Percentiles rank a stretch among this genome's conserved stretches.
Conservation (phyloP, 2,329 filamentous ascomycete genomes). For the Ciborinia camelliae region DNA sequence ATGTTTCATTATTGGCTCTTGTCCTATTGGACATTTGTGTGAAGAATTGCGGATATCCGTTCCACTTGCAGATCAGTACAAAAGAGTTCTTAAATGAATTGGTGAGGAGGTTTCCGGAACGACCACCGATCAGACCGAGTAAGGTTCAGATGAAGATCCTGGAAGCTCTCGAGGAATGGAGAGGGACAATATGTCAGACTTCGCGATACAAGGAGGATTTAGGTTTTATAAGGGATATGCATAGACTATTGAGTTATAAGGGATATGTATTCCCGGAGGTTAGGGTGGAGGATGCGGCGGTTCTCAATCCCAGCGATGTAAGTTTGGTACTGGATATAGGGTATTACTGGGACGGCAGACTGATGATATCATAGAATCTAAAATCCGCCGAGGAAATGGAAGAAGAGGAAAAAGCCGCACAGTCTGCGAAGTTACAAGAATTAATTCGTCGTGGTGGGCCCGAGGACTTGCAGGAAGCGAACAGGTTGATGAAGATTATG, state of each 20-base stretch:
- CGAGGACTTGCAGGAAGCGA: slow-evolving; percentile 93
- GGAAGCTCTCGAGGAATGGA: slow-evolving; percentile 97
- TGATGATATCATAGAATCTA: slow-evolving; percentile 63
- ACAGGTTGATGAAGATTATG: slow-evolving; percentile 98
- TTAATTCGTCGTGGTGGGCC: slow-evolving; percentile 88
- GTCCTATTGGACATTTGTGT: slow-evolving; percentile 96
- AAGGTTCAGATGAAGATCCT: slow-evolving; percentile 90
- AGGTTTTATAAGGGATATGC: slow-evolving; percentile 97
- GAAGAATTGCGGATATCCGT: slow-evolving; percentile 99
- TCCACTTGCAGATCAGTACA: slow-evolving; percentile 96
- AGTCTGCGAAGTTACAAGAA: slow-evolving; percentile 97
- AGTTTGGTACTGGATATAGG: slow-evolving; percentile 39
- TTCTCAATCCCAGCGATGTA: slow-evolving; percentile 95
- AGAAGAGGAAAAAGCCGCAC: slow-evolving; percentile 88
- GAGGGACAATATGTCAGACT: slow-evolving; percentile 95
- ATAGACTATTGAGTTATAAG: slow-evolving; percentile 91
- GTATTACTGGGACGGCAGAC: slow-evolving; percentile 20
- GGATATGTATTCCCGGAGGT: slow-evolving; percentile 95
- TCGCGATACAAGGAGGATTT: slow-evolving; percentile 96
- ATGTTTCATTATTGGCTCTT: slow-evolving; percentile 86
- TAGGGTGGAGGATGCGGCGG: slow-evolving; percentile 87
- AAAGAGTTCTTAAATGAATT: slow-evolving; percentile 99
- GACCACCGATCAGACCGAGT: slow-evolving; percentile 80
- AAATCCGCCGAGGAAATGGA: slow-evolving; percentile 99
- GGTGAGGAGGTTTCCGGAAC: slow-evolving; percentile 90